Evolutionary conservation across 2,329 filamentous ascomycete genomes (phyloP).

Genomic region (Helicocarpus griseus): DNA sequence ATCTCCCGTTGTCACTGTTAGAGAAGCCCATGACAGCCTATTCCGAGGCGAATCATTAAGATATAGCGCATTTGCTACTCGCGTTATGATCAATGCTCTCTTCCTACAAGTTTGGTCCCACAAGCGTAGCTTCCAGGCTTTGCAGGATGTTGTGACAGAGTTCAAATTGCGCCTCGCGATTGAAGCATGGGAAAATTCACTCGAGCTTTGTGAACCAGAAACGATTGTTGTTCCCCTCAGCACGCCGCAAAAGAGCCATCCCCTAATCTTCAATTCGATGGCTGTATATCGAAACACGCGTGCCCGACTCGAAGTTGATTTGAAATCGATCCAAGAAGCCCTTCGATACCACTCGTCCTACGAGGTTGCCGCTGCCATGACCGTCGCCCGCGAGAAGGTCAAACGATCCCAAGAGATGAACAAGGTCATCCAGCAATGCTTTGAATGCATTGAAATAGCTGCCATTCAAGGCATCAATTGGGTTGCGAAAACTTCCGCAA

Average conservation of each 20-base stretch:
- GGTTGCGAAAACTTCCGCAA: conserved; percentile 95
- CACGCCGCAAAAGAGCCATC: conserved; percentile 90
- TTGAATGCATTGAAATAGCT: conserved; percentile 93
- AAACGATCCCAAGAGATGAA: conserved; percentile 96
- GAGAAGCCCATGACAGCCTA: conserved; percentile 86
- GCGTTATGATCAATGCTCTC: conserved; percentile 96
- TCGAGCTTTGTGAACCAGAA: conserved; percentile 88
- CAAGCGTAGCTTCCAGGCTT: conserved; percentile 92
- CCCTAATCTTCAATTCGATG: conserved; percentile 95
- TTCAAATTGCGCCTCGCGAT: conserved; percentile 93
- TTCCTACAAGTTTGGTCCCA: conserved; percentile 99
- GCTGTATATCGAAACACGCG: conserved; percentile 93
- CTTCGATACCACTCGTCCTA: conserved; percentile 95
- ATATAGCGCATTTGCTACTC: conserved; percentile 94
- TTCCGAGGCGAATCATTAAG: conserved; percentile 85
- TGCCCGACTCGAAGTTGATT: conserved; percentile 82
- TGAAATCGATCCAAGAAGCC: conserved; percentile 93
- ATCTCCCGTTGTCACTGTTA: conserved; percentile 72
- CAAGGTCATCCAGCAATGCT: conserved; percentile 96
- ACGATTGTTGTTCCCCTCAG: conserved; percentile 79
- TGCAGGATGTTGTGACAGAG: conserved; percentile 95
- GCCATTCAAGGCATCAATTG: conserved; percentile 90
- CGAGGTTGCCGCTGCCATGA: conserved; percentile 95
- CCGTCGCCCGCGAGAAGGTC: conserved; percentile 82
- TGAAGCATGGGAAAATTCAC: conserved; percentile 97